Percentiles rank a stretch among this genome's conserved stretches.
Conservation (phyloP, 176 grass and related monocot genomes). For the Pontederia crassipes region DNA sequence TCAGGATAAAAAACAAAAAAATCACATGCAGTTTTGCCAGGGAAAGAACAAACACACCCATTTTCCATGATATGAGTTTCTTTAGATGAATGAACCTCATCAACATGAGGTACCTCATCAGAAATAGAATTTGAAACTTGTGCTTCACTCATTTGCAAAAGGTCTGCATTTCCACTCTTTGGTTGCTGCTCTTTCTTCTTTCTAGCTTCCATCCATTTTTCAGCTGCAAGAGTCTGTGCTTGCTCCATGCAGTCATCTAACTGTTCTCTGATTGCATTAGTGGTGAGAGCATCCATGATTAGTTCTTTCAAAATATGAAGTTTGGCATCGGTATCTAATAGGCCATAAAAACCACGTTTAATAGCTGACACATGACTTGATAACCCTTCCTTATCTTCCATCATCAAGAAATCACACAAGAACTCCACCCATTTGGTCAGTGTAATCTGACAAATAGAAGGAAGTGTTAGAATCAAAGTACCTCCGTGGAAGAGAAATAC, state of each 20-base stretch:
- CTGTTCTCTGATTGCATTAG: constrained; percentile 48
- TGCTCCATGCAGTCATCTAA: constrained; percentile 55
- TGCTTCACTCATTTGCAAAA: constrained; percentile 4
- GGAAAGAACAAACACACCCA: not conserved
- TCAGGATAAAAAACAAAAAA: no score
- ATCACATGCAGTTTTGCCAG: no score
- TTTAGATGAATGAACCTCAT: constrained; percentile 1
- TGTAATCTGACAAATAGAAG: constrained; percentile 40
- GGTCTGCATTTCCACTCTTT: constrained; percentile 4
- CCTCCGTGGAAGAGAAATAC: not conserved
- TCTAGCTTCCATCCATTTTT: constrained; percentile 48
- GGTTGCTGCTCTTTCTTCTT: constrained; percentile 38
- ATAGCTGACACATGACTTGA: constrained; percentile 42
- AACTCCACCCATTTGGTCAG: constrained; percentile 64
- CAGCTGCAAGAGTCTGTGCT: constrained; percentile 40
- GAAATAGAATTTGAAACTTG: not conserved
- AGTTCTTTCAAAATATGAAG: constrained; percentile 60
- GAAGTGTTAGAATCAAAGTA: constrained; percentile 3
- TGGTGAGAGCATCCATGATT: constrained; percentile 54
- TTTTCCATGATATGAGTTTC: constrained; percentile 6
- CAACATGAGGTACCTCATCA: not conserved
- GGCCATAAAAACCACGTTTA: constrained; percentile 77
- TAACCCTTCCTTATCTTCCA: constrained; percentile 40
- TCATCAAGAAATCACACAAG: constrained; percentile 66
- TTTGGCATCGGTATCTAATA: constrained; percentile 47